Percentiles rank a stretch among this genome's conserved stretches.
These are phyloP conservation scores for Durio zibethinus DNA, from an alignment of 345 rosid species.

Conservation along the genomic window DNA sequence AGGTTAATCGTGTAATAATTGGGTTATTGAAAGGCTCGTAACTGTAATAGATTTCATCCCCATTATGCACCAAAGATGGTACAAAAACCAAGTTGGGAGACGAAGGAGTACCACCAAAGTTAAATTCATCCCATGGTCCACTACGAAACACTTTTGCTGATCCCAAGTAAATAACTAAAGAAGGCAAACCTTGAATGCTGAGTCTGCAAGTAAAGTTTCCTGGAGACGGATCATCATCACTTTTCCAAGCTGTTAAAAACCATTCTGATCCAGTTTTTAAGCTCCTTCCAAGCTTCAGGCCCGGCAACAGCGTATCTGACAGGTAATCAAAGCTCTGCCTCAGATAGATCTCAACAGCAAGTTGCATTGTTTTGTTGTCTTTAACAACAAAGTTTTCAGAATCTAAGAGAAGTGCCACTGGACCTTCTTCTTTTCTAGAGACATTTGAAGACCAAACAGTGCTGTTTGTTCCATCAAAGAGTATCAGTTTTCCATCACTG, in stretches of 20 bases:
- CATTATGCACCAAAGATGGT: neutral
- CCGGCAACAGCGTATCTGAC: conserved; percentile 14
- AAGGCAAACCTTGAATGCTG: neutral
- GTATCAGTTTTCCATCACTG: conserved; percentile 12
- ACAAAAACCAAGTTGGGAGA: neutral
- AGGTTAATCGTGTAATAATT: neutral
- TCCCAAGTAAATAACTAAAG: neutral
- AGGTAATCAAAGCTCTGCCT: conserved; percentile 37
- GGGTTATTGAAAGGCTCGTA: neutral
- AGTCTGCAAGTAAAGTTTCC: neutral
- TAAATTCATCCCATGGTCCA: neutral
- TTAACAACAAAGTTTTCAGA: conserved; percentile 30
- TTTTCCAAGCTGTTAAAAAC: neutral
- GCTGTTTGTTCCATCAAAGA: neutral
- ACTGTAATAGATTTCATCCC: neutral
- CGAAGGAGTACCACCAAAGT: neutral
- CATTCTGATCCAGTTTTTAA: conserved; percentile 1
- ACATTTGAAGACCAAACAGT: conserved; percentile 29
- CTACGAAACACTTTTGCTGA: neutral
- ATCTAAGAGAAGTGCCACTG: conserved; percentile 25
- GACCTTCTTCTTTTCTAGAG: neutral
- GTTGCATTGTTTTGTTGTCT: neutral
- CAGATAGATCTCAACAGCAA: neutral
- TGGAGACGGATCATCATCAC: neutral
- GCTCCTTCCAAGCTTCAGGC: conserved; percentile 19